Evolutionary conservation across 1,284 basidiomycete species (phyloP).

Genomic region (Ceraceosorus guamensis): DNA sequence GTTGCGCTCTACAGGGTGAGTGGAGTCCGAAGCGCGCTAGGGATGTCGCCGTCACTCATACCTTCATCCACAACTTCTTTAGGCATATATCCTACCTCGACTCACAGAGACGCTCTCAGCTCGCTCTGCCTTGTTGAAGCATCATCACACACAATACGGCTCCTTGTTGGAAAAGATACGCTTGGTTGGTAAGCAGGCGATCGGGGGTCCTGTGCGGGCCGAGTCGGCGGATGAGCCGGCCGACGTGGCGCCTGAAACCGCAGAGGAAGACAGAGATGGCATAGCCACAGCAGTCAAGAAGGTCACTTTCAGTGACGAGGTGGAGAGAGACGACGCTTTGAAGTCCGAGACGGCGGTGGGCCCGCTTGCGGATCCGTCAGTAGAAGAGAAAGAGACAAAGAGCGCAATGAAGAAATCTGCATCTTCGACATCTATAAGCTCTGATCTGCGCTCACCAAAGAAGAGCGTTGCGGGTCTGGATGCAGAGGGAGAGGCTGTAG

Average conservation of each 20-base stretch:
- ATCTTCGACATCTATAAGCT: background rate
- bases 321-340: constrained; percentile 2
- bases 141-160: constrained; percentile 28
- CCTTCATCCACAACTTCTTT: background rate
- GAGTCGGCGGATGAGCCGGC: background rate
- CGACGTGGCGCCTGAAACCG: background rate
- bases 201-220: background rate
- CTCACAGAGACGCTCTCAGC: constrained; percentile 33
- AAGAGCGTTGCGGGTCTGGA: background rate
- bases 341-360: background rate
- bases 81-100: constrained; percentile 31
- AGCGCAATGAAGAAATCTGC: background rate
- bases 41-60: background rate
- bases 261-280: constrained; percentile 3
- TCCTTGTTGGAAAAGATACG: constrained; percentile 32
- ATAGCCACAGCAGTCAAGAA: constrained; percentile 16
- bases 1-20: constrained; percentile 29
- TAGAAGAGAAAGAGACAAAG: constrained; percentile 7
- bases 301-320: constrained; percentile 32
- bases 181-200: constrained; percentile 21
- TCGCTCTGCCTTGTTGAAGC: constrained; percentile 25
- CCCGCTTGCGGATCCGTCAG: too few species aligned
- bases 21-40: background rate
- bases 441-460: background rate
- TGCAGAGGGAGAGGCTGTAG: constrained; percentile 1